Percentiles rank a stretch among this genome's conserved stretches.
These are phyloP conservation scores for Monilinia fructigena DNA, from an alignment of 2,329 filamentous ascomycete species.

Conservation along the genomic window DNA sequence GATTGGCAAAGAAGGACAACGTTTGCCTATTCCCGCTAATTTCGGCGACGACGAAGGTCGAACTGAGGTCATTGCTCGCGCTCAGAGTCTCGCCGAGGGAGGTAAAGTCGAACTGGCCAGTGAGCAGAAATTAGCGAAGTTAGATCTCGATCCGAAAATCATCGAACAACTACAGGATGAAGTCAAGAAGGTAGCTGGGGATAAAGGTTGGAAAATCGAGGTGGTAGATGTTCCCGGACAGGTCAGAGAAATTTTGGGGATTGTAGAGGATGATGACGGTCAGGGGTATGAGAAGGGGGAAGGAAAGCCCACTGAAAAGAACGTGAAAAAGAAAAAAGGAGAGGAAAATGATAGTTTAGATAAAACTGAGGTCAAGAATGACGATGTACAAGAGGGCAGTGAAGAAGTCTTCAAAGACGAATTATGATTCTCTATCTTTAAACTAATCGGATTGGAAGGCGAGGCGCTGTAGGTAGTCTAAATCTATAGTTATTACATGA, in stretches of 20 bases:
- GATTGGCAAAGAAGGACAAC: conserved; percentile 35
- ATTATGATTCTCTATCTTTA: conserved; percentile 40
- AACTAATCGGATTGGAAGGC: fast-evolving
- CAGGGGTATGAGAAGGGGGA: conserved; percentile 45
- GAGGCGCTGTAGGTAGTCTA: not conserved
- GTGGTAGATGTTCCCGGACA: conserved; percentile 65
- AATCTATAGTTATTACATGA: not conserved
- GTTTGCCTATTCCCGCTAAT: conserved; percentile 41
- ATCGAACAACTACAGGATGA: conserved; percentile 68
- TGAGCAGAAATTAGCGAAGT: conserved; percentile 64
- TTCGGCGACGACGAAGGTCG: conserved; percentile 56
- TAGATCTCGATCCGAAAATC: conserved; percentile 57
- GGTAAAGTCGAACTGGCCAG: conserved; percentile 46
- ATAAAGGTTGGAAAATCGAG: conserved; percentile 77
- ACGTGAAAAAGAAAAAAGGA: not conserved
- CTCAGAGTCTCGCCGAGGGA: conserved; percentile 36
- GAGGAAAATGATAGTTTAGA: conserved; percentile 24
- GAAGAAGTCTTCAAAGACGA: conserved; percentile 56
- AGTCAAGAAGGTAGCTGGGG: conserved; percentile 66
- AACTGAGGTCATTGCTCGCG: conserved; percentile 33
- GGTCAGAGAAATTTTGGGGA: conserved; percentile 65
- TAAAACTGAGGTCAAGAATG: conserved; percentile 37
- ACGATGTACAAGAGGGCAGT: conserved; percentile 47
- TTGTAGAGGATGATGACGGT: conserved; percentile 61
- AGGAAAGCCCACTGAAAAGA: conserved; percentile 38